Conservation (phyloP, 2,329 filamentous ascomycete genomes). For the Tolypocladium amazonense region DNA sequence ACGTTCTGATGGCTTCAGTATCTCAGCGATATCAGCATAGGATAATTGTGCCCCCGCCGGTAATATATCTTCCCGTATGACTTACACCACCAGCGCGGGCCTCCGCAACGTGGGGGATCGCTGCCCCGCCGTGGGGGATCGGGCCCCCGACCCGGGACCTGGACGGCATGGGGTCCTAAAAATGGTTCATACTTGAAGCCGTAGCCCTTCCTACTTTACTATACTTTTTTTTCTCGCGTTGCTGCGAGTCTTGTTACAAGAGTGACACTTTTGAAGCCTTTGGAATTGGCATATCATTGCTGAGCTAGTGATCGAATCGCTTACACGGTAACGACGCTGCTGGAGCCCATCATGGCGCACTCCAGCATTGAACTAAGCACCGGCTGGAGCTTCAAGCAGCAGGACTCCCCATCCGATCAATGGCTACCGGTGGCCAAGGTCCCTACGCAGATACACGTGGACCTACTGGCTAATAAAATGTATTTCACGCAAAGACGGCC, state of each 20-base stretch:
- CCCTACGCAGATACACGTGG: slow-evolving; percentile 26
- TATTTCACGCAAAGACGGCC: neutral
- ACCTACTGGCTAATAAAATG: slow-evolving; percentile 17
- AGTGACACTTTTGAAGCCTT: neutral
- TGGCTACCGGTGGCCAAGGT: slow-evolving; percentile 24
- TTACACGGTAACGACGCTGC: neutral
- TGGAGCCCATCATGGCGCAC: neutral
- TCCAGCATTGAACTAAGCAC: slow-evolving; percentile 2
- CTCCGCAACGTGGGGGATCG: neutral
- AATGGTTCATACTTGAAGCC: neutral
- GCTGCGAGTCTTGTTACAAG: neutral
- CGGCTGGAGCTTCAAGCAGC: slow-evolving; percentile 17
- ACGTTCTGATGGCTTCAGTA: neutral
- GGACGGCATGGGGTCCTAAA: neutral
- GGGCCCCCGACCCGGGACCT: neutral
- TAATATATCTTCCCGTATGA: neutral
- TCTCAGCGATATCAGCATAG: neutral
- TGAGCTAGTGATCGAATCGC: neutral
- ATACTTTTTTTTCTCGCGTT: neutral
- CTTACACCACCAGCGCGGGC: neutral
- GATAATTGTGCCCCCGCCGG: neutral
- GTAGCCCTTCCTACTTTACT: neutral
- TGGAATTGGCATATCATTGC: neutral
- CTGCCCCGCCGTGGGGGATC: neutral
- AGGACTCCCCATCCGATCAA: slow-evolving; percentile 10